These are phyloP conservation scores for Pyricularia pennisetigena DNA, from an alignment of 2,329 filamentous ascomycete genomes.

Conservation along the genomic window DNA sequence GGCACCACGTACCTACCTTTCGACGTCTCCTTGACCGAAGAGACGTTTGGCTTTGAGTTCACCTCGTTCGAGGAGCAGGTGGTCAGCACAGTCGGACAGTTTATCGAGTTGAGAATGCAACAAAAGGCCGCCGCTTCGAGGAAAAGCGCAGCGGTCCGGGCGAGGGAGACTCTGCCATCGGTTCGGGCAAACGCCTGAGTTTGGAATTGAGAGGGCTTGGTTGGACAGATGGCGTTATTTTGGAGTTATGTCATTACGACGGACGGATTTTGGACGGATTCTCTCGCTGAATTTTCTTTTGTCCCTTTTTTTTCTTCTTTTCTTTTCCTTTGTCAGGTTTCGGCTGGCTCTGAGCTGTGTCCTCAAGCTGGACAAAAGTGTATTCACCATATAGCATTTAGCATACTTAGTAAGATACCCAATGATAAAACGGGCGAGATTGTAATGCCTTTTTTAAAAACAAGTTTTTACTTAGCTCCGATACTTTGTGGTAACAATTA, in stretches of 20 bases:
- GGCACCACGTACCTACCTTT: conserved; percentile 15
- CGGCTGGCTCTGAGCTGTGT: neutral
- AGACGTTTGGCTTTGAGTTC: conserved; percentile 17
- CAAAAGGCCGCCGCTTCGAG: conserved; percentile 1
- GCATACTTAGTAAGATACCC: neutral
- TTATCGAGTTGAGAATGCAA: conserved; percentile 13
- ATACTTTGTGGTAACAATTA: neutral
- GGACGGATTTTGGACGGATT: neutral
- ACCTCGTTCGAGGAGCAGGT: conserved; percentile 18
- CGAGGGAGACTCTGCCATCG: neutral
- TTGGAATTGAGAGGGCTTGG: neutral
- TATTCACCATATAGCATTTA: neutral
- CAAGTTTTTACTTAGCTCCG: neutral
- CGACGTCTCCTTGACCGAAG: conserved; percentile 16
- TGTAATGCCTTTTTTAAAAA: neutral
- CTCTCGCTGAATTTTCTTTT: neutral
- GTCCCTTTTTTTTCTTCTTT: neutral
- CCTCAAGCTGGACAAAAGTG: neutral
- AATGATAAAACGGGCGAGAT: neutral
- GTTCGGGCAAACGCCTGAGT: conserved; percentile 4
- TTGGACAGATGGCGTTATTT: neutral
- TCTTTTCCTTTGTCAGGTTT: neutral
- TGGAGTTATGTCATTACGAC: neutral
- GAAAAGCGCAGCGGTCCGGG: neutral
- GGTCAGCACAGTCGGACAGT: conserved; percentile 16